Evolutionary conservation across 139 green algal genomes (phyloP).

Genomic region (Chlamydomonas sp.): DNA sequence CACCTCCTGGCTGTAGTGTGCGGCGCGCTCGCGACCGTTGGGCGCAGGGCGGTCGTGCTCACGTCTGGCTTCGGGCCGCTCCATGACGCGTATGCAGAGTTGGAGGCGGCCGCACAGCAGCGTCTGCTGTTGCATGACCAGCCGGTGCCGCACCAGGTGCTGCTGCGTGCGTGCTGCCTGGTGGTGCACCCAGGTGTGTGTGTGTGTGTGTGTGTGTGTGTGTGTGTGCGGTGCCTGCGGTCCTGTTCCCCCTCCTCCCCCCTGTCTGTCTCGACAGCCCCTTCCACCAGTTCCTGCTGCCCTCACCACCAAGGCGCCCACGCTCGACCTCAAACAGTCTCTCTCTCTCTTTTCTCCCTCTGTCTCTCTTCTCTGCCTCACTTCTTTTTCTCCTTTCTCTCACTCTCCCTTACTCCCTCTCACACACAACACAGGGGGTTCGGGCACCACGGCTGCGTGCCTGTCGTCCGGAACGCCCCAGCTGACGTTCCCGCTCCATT

Average conservation of each 20-base stretch:
- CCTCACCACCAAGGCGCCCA: too few relatives aligned
- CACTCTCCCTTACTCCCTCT: too few relatives aligned
- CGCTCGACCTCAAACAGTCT: too few relatives aligned
- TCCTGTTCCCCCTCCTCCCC: too few relatives aligned
- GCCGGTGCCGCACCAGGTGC: conserved; percentile 33
- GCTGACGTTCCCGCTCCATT: conserved; percentile 51
- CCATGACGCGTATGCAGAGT: conserved; percentile 3
- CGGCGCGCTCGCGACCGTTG: conserved; percentile 11
- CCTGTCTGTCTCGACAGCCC: too few relatives aligned
- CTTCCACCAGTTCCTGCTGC: too few relatives aligned
- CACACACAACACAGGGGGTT: too few relatives aligned
- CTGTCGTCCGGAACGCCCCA: conserved; percentile 32
- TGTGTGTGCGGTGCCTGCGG: too few relatives aligned
- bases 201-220: too few relatives aligned
- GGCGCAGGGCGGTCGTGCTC: conserved; percentile 10
- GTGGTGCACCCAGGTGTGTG: conserved; percentile 58
- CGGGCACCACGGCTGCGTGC: conserved; percentile 38
- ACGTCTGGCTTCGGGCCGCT: conserved; percentile 33
- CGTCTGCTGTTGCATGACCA: conserved; percentile 10
- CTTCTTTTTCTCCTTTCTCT: too few relatives aligned
- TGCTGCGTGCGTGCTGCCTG: conserved; percentile 35
- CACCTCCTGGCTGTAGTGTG: conserved; percentile 32
- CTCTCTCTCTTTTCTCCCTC: too few relatives aligned
- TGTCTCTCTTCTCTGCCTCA: too few relatives aligned
- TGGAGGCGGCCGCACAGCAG: background rate